These are phyloP conservation scores for Xanthoconium separans DNA, from an alignment of 1,284 basidiomycete species.

Conservation along the genomic window DNA sequence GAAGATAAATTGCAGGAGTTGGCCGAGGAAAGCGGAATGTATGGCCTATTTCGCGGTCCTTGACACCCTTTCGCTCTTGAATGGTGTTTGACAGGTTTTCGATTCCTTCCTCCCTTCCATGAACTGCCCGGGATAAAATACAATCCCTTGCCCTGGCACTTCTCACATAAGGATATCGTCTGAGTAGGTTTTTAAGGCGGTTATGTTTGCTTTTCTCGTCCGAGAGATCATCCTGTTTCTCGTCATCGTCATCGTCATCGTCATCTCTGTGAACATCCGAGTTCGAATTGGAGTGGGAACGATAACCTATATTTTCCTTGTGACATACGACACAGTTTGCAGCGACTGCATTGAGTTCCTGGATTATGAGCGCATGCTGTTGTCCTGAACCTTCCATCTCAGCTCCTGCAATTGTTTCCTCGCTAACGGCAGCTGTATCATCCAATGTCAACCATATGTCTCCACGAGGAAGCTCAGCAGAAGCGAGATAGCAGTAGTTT, in stretches of 20 bases:
- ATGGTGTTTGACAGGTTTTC: background rate
- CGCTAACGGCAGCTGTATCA: constrained; percentile 1
- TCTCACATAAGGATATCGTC: background rate
- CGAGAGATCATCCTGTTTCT: too few species aligned
- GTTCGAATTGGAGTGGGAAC: too few species aligned
- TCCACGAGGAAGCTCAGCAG: background rate
- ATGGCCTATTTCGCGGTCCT: background rate
- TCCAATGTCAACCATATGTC: background rate
- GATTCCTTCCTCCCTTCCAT: background rate
- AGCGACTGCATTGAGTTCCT: too few species aligned
- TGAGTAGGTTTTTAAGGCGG: background rate
- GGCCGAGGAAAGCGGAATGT: background rate
- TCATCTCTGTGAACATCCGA: too few species aligned
- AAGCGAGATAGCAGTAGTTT: constrained; percentile 7
- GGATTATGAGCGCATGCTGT: too few species aligned
- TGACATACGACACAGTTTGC: too few species aligned
- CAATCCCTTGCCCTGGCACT: background rate
- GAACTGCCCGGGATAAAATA: background rate
- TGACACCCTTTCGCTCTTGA: background rate
- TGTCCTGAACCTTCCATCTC: too few species aligned
- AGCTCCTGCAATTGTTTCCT: too few species aligned
- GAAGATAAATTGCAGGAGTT: background rate
- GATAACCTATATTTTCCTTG: too few species aligned
- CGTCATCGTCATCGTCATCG: too few species aligned
- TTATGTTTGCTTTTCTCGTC: too few species aligned